Evolutionary conservation across 768 basidiomycete species (phyloP).

Genomic region (Kwoniella europaea): DNA sequence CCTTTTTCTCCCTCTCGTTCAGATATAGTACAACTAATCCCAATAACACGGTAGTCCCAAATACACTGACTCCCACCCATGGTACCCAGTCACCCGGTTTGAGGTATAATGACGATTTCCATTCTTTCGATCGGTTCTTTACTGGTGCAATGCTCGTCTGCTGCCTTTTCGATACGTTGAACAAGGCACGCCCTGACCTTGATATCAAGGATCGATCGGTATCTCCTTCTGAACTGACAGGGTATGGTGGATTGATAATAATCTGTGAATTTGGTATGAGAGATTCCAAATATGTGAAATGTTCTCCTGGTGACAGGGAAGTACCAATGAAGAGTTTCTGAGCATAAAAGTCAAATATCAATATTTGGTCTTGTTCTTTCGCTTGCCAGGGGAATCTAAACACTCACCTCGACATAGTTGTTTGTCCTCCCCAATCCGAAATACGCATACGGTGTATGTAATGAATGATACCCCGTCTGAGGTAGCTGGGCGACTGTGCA

Average conservation of each 20-base stretch:
- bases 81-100: constrained; percentile 97
- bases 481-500: constrained; percentile 82
- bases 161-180: not conserved
- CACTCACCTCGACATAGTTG: constrained; percentile 84
- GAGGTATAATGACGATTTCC: constrained; percentile 88
- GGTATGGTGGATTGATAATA: constrained; percentile 76
- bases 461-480: constrained; percentile 87
- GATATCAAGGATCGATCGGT: not conserved
- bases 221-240: constrained; percentile 4
- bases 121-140: constrained; percentile 59
- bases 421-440: constrained; percentile 97
- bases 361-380: too few relatives aligned
- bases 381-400: not conserved
- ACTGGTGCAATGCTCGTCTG: constrained; percentile 16
- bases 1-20: constrained; percentile 92
- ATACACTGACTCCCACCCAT: constrained; percentile 88
- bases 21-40: constrained; percentile 82
- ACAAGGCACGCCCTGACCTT: too few relatives aligned
- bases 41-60: constrained; percentile 73
- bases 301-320: constrained; percentile 71
- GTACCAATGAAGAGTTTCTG: constrained; percentile 91
- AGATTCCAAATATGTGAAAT: constrained; percentile 92
- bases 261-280: constrained; percentile 97
- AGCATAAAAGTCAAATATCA: not conserved
- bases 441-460: constrained; percentile 90